A percentile compares a stretch with the other conserved stretches of the same genome.
Conservation (phyloP, 768 basidiomycete species). For the Leccinum barrowsii region DNA sequence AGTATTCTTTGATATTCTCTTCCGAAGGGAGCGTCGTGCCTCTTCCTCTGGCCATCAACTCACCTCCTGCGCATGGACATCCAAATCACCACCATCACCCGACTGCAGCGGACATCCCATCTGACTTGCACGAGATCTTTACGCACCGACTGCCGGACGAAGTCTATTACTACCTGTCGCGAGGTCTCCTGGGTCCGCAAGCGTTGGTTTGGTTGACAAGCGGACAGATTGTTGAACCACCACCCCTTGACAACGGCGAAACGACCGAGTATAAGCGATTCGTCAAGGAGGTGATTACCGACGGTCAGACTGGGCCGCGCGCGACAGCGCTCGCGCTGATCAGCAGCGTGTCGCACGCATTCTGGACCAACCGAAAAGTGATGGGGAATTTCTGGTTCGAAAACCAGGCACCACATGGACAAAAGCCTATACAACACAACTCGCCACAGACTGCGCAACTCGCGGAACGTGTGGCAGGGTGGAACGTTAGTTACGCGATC, state of each 20-base stretch:
- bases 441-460: conserved; percentile 79
- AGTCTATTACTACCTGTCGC: conserved; percentile 93
- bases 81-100: conserved; percentile 65
- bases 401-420: conserved; percentile 41
- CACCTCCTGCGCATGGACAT: conserved; percentile 46
- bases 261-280: conserved; percentile 93
- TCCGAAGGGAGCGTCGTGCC: conserved; percentile 83
- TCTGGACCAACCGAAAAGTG: conserved; percentile 80
- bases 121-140: conserved; percentile 92
- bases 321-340: conserved; percentile 88
- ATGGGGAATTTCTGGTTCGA: conserved; percentile 77
- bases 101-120: conserved; percentile 84
- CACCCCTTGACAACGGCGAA: conserved; percentile 93
- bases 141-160: conserved; percentile 93
- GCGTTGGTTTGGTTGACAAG: conserved; percentile 93
- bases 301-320: conserved; percentile 89
- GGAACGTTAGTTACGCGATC: conserved; percentile 82
- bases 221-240: conserved; percentile 79
- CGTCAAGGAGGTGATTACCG: conserved; percentile 93
- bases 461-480: conserved; percentile 81
- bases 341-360: conserved; percentile 71
- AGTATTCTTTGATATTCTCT: conserved; percentile 84
- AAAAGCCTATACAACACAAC: conserved; percentile 66
- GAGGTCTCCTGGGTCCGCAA: conserved; percentile 85
- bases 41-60: conserved; percentile 65